Evolutionary conservation across 495 filamentous ascomycete genomes (phyloP), one percentile per base, ranked within the genome.

Genomic region (Penicillium canariense): DNA sequence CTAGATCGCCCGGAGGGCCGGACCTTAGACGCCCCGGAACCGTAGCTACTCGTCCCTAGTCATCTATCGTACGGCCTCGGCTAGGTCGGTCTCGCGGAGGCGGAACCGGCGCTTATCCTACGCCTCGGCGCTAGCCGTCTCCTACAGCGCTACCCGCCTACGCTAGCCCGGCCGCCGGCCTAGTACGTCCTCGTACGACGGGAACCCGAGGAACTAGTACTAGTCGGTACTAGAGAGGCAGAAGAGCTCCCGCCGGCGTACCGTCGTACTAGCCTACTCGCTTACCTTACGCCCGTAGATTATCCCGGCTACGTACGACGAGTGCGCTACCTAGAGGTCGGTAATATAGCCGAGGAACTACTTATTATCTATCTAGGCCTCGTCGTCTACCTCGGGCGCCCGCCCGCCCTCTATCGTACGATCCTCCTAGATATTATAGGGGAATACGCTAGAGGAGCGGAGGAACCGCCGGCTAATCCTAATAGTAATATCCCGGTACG

Each of bases 271-370:
- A 12, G 51, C 52, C 43, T 56, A 31, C 60, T 65, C 55, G 18
- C 23, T 50, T 23, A 65, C 48, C 10, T 52, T 43, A 3, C 48
- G 44, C n/a, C 42, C 43, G 20, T 63, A 65, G 27, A 59, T 58
- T 11, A 54, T 63, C 3, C 52, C 55, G 26, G 60, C 60, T 0
- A 59, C 26, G 12, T 65, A 11, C 1, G 48, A 56, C 10, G 23
- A 55, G 42, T 62, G 22, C 10, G 42, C 50, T 0, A 50, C 61
- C 34, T 60, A n/a, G 26, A 55, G 36, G 28, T 60, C 46, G 0
- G 51, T 25, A 20, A 60, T 60, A 35, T 58, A n/a, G 14, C 44
- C 50, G 31, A 15, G 38, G n/a, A n/a, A n/a, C n/a, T n/a, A n/a
- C n/a, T n/a, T n/a, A n/a, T n/a, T n/a, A n/a, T n/a, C n/a, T n/a